Conservation (phyloP, 768 basidiomycete genomes). For the Mycena rosella region DNA sequence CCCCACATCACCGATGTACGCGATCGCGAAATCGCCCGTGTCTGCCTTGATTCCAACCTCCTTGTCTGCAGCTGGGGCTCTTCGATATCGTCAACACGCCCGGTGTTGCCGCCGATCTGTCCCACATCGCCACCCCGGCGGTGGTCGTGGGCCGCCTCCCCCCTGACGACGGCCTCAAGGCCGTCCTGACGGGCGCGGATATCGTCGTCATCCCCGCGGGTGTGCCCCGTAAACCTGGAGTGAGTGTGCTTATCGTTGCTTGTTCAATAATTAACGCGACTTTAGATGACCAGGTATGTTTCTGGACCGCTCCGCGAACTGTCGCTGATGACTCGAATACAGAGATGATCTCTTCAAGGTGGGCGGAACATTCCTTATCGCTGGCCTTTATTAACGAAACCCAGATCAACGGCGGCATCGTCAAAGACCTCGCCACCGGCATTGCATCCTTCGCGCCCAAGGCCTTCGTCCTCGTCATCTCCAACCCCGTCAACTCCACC, state of each 20-base stretch:
- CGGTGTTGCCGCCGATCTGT: constrained; percentile 95
- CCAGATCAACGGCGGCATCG: constrained; percentile 98
- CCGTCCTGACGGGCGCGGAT: constrained; percentile 86
- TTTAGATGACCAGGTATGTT: constrained; percentile 67
- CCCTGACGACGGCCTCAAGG: constrained; percentile 85
- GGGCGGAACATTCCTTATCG: constrained; percentile 33
- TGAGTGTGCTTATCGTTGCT: constrained; percentile 53
- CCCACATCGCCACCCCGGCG: constrained; percentile 92
- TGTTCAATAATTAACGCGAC: constrained; percentile 22
- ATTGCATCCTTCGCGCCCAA: constrained; percentile 88
- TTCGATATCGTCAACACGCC: constrained; percentile 99
- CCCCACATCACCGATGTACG: constrained; percentile 81
- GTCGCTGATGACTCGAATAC: constrained; percentile 1
- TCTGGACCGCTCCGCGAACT: constrained; percentile 18
- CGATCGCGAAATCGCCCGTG: constrained; percentile 9
- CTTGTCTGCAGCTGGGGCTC: constrained; percentile 73
- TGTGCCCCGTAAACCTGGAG: constrained; percentile 94
- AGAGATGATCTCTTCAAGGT: constrained; percentile 98
- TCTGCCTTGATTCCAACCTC: constrained; percentile 6
- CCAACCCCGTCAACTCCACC: constrained; percentile 99
- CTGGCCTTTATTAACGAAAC: constrained; percentile 7
- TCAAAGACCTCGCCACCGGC: constrained; percentile 91
- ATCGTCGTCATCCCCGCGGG: constrained; percentile 97
- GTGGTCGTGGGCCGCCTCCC: constrained; percentile 87
- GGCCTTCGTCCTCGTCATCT: constrained; percentile 95